A percentile compares a stretch with the other conserved stretches of the same genome.
These are phyloP conservation scores for Funneliformis mosseae DNA, from an alignment of 192 early-diverging fungal genomes.

Conservation along the genomic window DNA sequence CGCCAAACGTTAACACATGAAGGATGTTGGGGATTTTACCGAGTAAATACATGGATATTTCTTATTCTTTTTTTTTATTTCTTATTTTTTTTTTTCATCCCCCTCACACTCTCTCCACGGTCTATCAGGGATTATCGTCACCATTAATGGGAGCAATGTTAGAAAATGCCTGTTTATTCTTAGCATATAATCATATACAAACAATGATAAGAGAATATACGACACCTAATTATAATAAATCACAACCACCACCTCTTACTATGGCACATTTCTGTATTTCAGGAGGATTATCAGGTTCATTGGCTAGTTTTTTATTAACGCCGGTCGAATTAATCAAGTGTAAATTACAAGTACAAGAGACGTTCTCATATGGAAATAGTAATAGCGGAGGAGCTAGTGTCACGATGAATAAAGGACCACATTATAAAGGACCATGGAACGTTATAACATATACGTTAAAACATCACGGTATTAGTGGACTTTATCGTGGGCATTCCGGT, in stretches of 20 bases:
- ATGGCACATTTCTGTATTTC: slow-evolving; percentile 74
- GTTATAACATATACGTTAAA: slow-evolving; percentile 58
- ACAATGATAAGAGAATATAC: slow-evolving; percentile 59
- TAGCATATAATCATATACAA: slow-evolving; percentile 86
- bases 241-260: slow-evolving; percentile 47
- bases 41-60: slow-evolving; percentile 50
- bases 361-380: slow-evolving; percentile 30
- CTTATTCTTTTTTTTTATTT: background rate
- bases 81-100: background rate
- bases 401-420: background rate
- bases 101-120: background rate
- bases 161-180: slow-evolving; percentile 90
- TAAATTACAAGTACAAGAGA: slow-evolving; percentile 89
- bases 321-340: slow-evolving; percentile 97
- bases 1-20: slow-evolving; percentile 71
- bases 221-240: slow-evolving; percentile 29
- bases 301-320: slow-evolving; percentile 87
- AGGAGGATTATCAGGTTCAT: slow-evolving; percentile 83
- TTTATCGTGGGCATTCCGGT: slow-evolving; percentile 79
- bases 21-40: slow-evolving; percentile 86
- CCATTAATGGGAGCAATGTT: slow-evolving; percentile 93
- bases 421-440: slow-evolving; percentile 54
- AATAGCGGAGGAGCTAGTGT: background rate
- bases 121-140: slow-evolving; percentile 79
- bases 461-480: slow-evolving; percentile 62